Evolutionary conservation across 148 eudicot genomes (phyloP), one percentile per base, ranked within the genome.

Genomic region (Fallopia convolvulus): DNA sequence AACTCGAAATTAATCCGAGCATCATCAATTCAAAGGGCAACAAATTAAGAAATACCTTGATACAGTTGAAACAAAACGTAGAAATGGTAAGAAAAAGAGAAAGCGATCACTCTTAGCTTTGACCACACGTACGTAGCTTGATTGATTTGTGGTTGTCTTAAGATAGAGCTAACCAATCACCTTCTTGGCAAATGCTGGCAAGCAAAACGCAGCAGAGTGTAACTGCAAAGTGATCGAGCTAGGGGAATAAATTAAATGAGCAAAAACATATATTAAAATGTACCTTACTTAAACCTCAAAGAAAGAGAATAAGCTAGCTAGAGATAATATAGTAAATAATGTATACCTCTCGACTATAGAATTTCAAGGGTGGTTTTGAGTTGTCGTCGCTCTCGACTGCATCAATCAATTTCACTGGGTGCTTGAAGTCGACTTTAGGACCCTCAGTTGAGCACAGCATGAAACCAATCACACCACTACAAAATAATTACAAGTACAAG

Each of bases 391-490:
- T 75, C 20, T 85, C 91, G 30, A 80, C 76, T 49, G 79, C 83
- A 63, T 92, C 97, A 77, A 95, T 92, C 2, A 97, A 87, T 88
- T 92, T 90, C 74, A 92, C 82, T 8, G 97, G 98, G 81, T 89
- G 75, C 87, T 87, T 94, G 74, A 94, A 94, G 84, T 94, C 90
- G 74, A 94, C 98, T 5, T 76, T 53, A 13, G 95, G 93, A 47
- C 98, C 98, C 85, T 90, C 95, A 0, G 97, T 94, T 2, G 98
- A 92, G 82, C 98, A 94, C 46, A 92, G 89, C 98, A 92, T 94
- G 79, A 94, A 94, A 65, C 98, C 98, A 48, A 94, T 94, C 48
- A 92, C 93, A 20, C 98, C 98, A 85, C 98, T 94, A 90, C 76
- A 85, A 88, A 6, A 46, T 10, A 12, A 2, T 36, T 2, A 4